Conservation (phyloP, 2,329 filamentous ascomycete genomes). For the Pyrenochaeta sp. region DNA sequence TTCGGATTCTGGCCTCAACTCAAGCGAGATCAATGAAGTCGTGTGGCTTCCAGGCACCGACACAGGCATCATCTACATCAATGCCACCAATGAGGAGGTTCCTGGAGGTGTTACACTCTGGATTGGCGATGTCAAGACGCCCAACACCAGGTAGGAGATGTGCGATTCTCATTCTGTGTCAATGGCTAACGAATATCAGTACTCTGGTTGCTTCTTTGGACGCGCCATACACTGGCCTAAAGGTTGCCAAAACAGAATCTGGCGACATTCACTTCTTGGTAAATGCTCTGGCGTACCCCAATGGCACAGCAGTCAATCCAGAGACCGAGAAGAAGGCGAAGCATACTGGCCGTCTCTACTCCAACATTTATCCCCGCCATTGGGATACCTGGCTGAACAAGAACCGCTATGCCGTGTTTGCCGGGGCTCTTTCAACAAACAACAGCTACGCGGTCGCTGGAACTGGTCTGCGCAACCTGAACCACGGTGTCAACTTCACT, state of each 20-base stretch:
- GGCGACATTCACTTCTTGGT: constrained; percentile 58
- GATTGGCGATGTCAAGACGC: constrained; percentile 43
- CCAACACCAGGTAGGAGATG: constrained; percentile 17
- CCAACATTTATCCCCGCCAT: constrained; percentile 78
- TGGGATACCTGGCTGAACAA: constrained; percentile 80
- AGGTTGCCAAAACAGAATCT: constrained; percentile 53
- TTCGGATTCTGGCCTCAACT: constrained; percentile 40
- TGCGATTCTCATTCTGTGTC: no score
- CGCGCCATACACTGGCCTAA: constrained; percentile 59
- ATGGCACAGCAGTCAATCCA: constrained; percentile 75
- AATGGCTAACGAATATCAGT: constrained; percentile 14
- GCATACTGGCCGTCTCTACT: constrained; percentile 75
- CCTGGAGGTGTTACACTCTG: constrained; percentile 48
- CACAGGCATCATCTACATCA: constrained; percentile 69
- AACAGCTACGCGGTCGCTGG: constrained; percentile 36
- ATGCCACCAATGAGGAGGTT: constrained; percentile 67
- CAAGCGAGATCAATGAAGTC: constrained; percentile 44
- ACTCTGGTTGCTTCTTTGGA: constrained; percentile 52
- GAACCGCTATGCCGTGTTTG: constrained; percentile 78
- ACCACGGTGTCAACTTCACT: constrained; percentile 67
- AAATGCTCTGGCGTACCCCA: constrained; percentile 69
- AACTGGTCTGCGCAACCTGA: constrained; percentile 59
- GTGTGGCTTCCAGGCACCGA: constrained; percentile 46
- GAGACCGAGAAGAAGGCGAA: constrained; percentile 65
- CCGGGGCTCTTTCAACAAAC: constrained; percentile 63